These are phyloP conservation scores for Aspergillus felis DNA, from an alignment of 2,329 filamentous ascomycete genomes.

Conservation along the genomic window DNA sequence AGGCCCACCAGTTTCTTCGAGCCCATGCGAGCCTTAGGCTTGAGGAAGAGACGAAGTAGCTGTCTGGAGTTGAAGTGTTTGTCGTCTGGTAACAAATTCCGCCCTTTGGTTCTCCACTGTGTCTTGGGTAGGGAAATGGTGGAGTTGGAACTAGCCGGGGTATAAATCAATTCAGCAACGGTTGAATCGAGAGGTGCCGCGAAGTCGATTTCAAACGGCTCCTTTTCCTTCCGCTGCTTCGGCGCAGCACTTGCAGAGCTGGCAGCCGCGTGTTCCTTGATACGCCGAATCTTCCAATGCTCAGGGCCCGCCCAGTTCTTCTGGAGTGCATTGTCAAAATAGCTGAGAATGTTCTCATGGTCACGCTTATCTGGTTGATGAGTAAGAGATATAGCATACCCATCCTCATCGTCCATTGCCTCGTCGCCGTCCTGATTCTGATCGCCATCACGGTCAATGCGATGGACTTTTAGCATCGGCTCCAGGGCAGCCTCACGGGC, in stretches of 20 bases:
- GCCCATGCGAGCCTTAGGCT: slow-evolving; percentile 83
- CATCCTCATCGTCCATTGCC: slow-evolving; percentile 61
- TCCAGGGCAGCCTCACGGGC: slow-evolving; percentile 83
- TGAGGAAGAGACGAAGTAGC: slow-evolving; percentile 83
- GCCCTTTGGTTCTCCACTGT: slow-evolving; percentile 90
- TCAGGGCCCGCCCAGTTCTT: slow-evolving; percentile 99
- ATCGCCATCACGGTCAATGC: slow-evolving; percentile 47
- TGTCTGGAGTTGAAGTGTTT: slow-evolving; percentile 97
- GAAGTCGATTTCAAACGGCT: slow-evolving; percentile 94
- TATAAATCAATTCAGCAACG: slow-evolving; percentile 74
- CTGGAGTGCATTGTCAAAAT: slow-evolving; percentile 92
- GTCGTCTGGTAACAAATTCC: slow-evolving; percentile 91
- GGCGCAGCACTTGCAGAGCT: slow-evolving; percentile 39
- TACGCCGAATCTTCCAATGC: slow-evolving; percentile 94
- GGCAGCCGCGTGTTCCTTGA: slow-evolving; percentile 69
- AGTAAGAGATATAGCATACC: slow-evolving; percentile 76
- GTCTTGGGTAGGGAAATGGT: slow-evolving; percentile 84
- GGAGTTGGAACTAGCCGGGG: slow-evolving; percentile 72
- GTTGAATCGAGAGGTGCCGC: slow-evolving; percentile 66
- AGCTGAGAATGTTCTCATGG: slow-evolving; percentile 94
- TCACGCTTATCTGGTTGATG: slow-evolving; percentile 63
- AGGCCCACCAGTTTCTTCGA: slow-evolving; percentile 57
- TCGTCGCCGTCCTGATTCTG: slow-evolving; percentile 51
- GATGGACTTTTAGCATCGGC: slow-evolving; percentile 76
- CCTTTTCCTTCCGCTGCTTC: slow-evolving; percentile 84